Conservation (phyloP, 345 rosid species). For the Hirschfeldia incana region DNA sequence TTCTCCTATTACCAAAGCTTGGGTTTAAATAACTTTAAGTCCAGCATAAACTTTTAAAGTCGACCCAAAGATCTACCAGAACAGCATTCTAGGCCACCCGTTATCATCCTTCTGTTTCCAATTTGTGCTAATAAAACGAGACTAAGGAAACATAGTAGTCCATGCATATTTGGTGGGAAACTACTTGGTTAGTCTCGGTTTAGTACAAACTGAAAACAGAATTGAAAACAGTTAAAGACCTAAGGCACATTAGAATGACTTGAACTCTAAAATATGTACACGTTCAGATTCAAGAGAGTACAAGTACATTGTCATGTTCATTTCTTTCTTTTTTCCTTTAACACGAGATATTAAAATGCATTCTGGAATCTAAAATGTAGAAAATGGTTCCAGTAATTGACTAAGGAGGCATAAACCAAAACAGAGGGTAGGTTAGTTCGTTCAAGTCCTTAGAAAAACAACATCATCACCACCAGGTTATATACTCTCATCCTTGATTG, state of each 20-base stretch:
- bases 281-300: slow-evolving; percentile 3
- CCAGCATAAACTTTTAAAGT: not conserved
- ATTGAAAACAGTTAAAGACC: no score
- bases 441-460: not conserved
- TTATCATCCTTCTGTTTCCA: no score
- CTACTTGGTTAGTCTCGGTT: no score
- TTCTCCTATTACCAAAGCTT: not conserved
- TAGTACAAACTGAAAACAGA: no score
- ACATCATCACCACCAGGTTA: slow-evolving; percentile 9
- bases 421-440: not conserved
- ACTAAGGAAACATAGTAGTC: no score
- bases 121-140: no score
- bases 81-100: no score
- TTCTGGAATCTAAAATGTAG: not conserved
- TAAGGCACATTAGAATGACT: slow-evolving; percentile 1
- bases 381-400: slow-evolving; percentile 9
- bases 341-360: not conserved
- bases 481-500: slow-evolving; percentile 23
- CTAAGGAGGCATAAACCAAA: slow-evolving; percentile 3
- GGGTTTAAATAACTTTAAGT: no score
- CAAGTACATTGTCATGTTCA: not conserved
- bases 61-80: not conserved
- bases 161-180: no score
- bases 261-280: slow-evolving; percentile 23
- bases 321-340: not conserved